Base-by-base conservation (phyloP, 2,329 filamentous ascomycete genomes). In the Paecilomyces niveus region DNA sequence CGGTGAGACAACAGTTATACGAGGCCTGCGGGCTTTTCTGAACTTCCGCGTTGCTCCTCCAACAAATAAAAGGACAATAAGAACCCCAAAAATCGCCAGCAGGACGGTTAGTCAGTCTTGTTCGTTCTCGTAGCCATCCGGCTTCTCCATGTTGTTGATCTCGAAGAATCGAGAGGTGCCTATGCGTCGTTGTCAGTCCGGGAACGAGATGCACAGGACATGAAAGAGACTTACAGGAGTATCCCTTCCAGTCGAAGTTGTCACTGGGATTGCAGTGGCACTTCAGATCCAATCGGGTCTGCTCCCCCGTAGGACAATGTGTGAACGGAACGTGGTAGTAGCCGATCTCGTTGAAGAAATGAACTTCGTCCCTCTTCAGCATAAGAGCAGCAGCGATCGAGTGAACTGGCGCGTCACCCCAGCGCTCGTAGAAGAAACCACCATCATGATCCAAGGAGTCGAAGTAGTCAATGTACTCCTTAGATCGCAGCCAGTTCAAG, bases 201-300 rank as follows among this genome's bases (percentile, higher is more conserved):
- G 10, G 33, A 24, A 21, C 18, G 18, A 21, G 61, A 81, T 90
- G 15, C 15, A 45, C 39, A 45, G 3, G n/a, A 18, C 39, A 35
- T 39, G 32, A 26, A 21, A 18, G 21, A 22, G 61, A 80, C 90
- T 81, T 85, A 95, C 92, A 97, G 73, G 91, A 96, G 74, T 97
- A 97, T 56, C 90, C 89, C 77, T 96, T 97, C 95, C 95, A 99
- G 77, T 99, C 94, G 81, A 99, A 99, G 80, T 99, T 99, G 60
- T 97, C 90, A 70, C 88, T 87, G 7, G 94, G 93, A 71, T 99
- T 92, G 79, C 94, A 99, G 76, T 92, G 89, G 76, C 94, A 99
- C 73, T 90, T 92, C 65, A 93, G 85, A 65, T 96, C 88, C 57
- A 92, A 75, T 64, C 92, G 86, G 57, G 84, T 85, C 77, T 96